These are phyloP conservation scores for Paecilomyces sp. DNA, from an alignment of 2,329 filamentous ascomycete genomes.

Conservation along the genomic window DNA sequence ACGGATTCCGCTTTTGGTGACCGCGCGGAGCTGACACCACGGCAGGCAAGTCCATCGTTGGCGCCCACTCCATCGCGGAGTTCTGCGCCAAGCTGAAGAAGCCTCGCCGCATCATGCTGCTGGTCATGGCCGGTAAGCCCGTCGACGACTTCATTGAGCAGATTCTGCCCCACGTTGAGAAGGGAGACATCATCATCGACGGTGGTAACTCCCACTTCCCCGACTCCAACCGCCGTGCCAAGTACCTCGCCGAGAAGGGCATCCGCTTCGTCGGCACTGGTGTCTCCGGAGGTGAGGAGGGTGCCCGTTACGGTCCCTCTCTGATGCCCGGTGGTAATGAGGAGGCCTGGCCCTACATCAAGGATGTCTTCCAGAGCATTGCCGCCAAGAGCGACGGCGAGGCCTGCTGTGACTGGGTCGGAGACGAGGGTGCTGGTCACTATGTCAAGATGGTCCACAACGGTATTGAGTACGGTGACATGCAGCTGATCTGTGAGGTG, in stretches of 20 bases:
- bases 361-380: constrained; percentile 98
- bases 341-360: constrained; percentile 95
- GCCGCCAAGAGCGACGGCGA: constrained; percentile 95
- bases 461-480: constrained; percentile 99
- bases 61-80: constrained; percentile 88
- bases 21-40: constrained; percentile 21
- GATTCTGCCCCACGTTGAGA: constrained; percentile 73
- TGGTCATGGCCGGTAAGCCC: constrained; percentile 96
- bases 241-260: constrained; percentile 79
- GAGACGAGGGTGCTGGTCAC: constrained; percentile 98
- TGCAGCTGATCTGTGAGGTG: constrained; percentile 99
- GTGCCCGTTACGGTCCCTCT: constrained; percentile 93
- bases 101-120: constrained; percentile 93
- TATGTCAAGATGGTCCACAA: constrained; percentile 99
- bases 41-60: constrained; percentile 81
- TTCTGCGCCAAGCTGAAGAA: constrained; percentile 96
- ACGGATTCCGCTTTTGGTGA: neutral
- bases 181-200: constrained; percentile 94
- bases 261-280: constrained; percentile 94
- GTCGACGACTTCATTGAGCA: constrained; percentile 99
- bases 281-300: constrained; percentile 99
- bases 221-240: constrained; percentile 93
- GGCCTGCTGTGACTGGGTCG: constrained; percentile 99
- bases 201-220: constrained; percentile 99
- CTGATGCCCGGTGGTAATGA: constrained; percentile 99